Evolutionary conservation across 768 basidiomycete species (phyloP).

Genomic region (Boletus rubroflammeus): DNA sequence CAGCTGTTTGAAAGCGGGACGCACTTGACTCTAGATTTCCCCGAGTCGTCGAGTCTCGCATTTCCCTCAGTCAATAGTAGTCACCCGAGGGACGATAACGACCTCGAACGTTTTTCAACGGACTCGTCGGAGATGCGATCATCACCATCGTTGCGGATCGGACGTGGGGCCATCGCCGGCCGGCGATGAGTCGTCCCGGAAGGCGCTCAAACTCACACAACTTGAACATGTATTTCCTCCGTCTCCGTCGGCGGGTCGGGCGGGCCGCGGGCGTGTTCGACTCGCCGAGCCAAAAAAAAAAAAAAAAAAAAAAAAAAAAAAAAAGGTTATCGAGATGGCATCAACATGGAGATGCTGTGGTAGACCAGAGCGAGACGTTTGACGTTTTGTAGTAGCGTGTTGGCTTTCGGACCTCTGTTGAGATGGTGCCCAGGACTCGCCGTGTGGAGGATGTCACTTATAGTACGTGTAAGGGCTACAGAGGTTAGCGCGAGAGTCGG

Average conservation of each 20-base stretch:
- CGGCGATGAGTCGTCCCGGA: neutral
- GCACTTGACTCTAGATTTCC: neutral
- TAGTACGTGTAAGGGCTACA: no score
- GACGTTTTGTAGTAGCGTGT: neutral
- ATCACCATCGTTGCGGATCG: neutral
- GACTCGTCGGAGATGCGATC: no score
- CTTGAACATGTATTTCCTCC: slow-evolving; percentile 14
- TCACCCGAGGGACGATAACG: no score
- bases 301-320: slow-evolving; percentile 20
- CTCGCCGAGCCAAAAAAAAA: slow-evolving; percentile 17
- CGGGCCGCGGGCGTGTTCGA: neutral
- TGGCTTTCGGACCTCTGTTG: no score
- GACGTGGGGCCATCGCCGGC: neutral
- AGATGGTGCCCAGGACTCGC: no score
- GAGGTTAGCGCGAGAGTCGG: neutral
- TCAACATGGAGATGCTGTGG: slow-evolving; percentile 3
- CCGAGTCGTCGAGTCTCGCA: no score
- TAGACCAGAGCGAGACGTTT: slow-evolving; percentile 12
- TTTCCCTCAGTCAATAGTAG: no score
- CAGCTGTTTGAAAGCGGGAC: neutral
- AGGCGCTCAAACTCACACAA: slow-evolving; percentile 5
- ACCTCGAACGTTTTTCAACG: neutral
- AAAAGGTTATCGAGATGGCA: neutral
- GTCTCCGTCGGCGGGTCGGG: neutral
- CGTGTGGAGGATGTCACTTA: no score